Evolutionary conservation across 1,284 basidiomycete genomes (phyloP).

Genomic region (Puccinia novopanici): DNA sequence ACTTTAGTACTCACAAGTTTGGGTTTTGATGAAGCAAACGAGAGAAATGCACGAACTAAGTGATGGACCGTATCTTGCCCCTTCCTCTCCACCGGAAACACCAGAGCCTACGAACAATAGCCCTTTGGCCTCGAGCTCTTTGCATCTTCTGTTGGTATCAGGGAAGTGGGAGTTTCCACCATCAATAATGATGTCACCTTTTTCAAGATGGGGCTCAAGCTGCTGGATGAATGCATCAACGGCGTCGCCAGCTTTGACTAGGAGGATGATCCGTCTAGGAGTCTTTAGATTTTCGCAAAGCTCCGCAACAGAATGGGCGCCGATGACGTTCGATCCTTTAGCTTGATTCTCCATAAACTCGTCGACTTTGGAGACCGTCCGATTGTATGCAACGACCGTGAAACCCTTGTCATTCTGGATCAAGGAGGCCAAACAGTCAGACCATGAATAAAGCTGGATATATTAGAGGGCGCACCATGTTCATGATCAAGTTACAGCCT

Average conservation of each 20-base stretch:
- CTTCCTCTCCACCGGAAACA: conserved; percentile 99
- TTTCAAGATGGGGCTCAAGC: conserved; percentile 66
- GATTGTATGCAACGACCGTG: conserved; percentile 94
- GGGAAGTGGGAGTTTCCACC: conserved; percentile 99
- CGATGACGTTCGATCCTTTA: conserved; percentile 77
- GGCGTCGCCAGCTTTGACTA: conserved; percentile 73
- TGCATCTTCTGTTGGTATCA: conserved; percentile 89
- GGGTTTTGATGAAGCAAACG: not conserved
- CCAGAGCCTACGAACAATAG: conserved; percentile 96
- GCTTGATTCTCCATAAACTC: conserved; percentile 94
- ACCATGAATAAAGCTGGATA: not conserved
- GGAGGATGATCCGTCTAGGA: conserved; percentile 81
- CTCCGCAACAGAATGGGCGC: conserved; percentile 91
- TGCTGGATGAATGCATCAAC: conserved; percentile 67
- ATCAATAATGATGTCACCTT: conserved; percentile 93
- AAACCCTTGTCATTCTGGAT: conserved; percentile 89
- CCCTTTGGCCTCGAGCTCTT: conserved; percentile 91
- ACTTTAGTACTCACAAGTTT: not conserved
- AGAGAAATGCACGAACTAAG: conserved; percentile 64
- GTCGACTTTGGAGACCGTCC: conserved; percentile 94
- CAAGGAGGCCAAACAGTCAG: not conserved
- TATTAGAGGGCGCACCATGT: conserved; percentile 40
- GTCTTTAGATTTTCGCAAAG: conserved; percentile 66
- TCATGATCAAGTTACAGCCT: conserved; percentile 51
- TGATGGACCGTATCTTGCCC: conserved; percentile 94